Percentiles rank a stretch among this genome's conserved stretches.
Evolutionary conservation across 257 asterid genomes (phyloP).

Genomic region (Fraxinus cuspidata): DNA sequence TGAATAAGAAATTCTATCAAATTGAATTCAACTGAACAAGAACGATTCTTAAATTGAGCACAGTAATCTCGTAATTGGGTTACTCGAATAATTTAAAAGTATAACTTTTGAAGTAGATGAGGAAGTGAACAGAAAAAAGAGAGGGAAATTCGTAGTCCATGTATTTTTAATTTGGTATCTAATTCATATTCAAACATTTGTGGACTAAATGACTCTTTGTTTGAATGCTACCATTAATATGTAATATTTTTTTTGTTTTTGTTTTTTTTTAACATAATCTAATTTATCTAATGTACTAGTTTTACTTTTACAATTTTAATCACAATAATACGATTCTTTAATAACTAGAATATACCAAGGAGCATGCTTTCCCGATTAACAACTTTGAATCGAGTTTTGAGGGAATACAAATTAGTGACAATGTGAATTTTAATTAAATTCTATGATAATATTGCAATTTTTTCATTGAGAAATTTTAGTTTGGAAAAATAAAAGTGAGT

Average conservation of each 20-base stretch:
- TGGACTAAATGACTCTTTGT: not conserved
- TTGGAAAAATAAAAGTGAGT: no score
- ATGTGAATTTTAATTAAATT: no score
- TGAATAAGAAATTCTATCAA: no score
- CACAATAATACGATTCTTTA: not conserved
- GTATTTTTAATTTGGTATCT: not conserved
- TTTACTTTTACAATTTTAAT: not conserved
- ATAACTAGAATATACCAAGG: no score
- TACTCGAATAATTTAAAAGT: not conserved
- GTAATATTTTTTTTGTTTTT: not conserved
- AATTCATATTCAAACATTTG: not conserved
- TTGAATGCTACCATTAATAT: not conserved
- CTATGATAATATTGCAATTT: no score
- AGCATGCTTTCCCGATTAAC: no score
- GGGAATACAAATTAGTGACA: no score
- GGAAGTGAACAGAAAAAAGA: no score
- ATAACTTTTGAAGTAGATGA: not conserved
- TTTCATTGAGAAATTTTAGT: no score
- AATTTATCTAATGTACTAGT: not conserved
- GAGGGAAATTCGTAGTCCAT: not conserved
- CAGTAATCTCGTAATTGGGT: not conserved
- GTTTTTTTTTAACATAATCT: not conserved
- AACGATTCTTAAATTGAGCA: constrained; percentile 9
- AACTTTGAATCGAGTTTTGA: no score
- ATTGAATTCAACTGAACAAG: not conserved